These are phyloP conservation scores for Isatis lusitanica DNA, from an alignment of 441 rosid species.

Conservation along the genomic window DNA sequence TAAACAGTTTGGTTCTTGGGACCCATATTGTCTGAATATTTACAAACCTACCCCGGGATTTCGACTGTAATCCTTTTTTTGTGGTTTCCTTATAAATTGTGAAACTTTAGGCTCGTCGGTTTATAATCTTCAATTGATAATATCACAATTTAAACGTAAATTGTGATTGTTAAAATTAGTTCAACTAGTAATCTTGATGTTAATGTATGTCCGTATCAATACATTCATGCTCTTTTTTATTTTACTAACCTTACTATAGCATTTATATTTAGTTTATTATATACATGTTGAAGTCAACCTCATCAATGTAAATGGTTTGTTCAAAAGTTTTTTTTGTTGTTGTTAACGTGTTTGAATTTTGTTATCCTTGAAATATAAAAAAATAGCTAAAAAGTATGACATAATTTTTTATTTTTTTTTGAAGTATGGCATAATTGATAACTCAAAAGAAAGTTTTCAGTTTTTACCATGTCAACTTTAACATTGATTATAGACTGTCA, in stretches of 20 bases:
- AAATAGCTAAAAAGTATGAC: not conserved
- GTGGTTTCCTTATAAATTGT: not conserved
- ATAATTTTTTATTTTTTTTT: too few relatives aligned
- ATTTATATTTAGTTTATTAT: not conserved
- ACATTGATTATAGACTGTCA: not conserved
- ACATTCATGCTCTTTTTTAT: not conserved
- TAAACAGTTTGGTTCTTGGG: conserved; percentile 23
- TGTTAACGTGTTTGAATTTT: not conserved
- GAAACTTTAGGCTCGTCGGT: not conserved
- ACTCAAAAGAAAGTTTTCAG: not conserved
- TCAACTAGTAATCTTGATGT: not conserved
- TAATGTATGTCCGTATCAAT: not conserved
- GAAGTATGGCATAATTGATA: not conserved
- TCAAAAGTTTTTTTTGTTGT: not conserved
- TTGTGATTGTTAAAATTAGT: not conserved
- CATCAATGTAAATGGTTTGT: not conserved
- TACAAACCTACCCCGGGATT: not conserved
- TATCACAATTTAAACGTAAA: not conserved
- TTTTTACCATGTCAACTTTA: not conserved
- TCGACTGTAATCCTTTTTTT: not conserved
- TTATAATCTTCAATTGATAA: not conserved
- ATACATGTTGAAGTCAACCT: not conserved
- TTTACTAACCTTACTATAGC: not conserved
- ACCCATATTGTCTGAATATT: not conserved
- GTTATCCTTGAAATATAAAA: not conserved